These are phyloP conservation scores for Eutypa lata DNA, from an alignment of 2,329 filamentous ascomycete genomes.

Conservation along the genomic window DNA sequence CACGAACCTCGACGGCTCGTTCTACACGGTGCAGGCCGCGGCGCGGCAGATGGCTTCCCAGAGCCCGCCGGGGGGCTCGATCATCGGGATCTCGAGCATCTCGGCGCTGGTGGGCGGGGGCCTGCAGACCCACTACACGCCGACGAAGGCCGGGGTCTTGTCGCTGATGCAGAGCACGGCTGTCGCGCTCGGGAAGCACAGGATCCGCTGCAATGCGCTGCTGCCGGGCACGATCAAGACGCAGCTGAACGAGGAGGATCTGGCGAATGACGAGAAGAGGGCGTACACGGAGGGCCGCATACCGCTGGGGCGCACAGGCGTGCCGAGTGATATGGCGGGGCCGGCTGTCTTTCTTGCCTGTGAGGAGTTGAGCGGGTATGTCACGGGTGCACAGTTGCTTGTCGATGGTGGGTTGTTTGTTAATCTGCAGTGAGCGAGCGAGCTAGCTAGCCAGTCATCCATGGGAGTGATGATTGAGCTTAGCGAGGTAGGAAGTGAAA, in stretches of 20 bases:
- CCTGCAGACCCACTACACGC: slow-evolving; percentile 79
- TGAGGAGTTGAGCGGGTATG: slow-evolving; percentile 74
- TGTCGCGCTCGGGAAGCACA: slow-evolving; percentile 71
- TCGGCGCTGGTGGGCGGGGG: slow-evolving; percentile 75
- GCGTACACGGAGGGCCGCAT: slow-evolving; percentile 79
- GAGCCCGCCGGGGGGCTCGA: slow-evolving; percentile 67
- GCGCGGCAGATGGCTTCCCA: slow-evolving; percentile 82
- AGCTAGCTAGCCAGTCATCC: neutral
- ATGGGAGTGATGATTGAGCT: neutral
- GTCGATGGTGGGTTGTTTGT: slow-evolving; percentile 90
- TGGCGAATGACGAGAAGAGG: slow-evolving; percentile 69
- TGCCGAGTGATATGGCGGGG: slow-evolving; percentile 71
- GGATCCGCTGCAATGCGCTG: slow-evolving; percentile 79
- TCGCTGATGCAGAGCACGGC: slow-evolving; percentile 82
- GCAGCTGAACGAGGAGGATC: slow-evolving; percentile 79
- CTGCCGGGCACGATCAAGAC: slow-evolving; percentile 81
- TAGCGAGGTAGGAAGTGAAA: too few species aligned
- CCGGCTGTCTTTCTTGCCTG: slow-evolving; percentile 83
- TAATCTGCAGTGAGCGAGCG: slow-evolving; percentile 68
- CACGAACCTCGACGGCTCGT: slow-evolving; percentile 85
- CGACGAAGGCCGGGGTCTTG: slow-evolving; percentile 79
- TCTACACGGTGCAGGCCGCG: slow-evolving; percentile 82
- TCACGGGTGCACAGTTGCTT: slow-evolving; percentile 77
- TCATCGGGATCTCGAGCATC: slow-evolving; percentile 74
- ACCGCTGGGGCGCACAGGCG: slow-evolving; percentile 71